Base-by-base conservation (phyloP, 352 stramenopile species). In the Pythium folliculosum region DNA sequence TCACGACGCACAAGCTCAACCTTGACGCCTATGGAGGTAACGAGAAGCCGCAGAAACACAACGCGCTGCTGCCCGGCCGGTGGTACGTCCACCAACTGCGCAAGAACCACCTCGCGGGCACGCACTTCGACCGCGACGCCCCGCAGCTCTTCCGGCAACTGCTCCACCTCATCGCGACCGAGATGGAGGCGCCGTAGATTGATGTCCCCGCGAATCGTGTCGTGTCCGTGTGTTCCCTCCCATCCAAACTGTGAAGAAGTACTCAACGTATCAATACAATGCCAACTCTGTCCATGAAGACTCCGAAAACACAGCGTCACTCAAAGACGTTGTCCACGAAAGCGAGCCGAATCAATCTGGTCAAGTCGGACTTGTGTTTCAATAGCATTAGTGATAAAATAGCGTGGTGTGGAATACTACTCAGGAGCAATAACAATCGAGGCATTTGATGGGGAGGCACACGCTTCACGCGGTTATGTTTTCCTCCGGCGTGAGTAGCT, bases 51-150 rank as follows among this genome's bases (percentile, higher is more conserved):
- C 32, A 22, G 10, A 55, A 27, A 25, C 27, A 5, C 30, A n/a
- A 47, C 7, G 40, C 14, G 40, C 27, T 71, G 30, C 30, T 27
- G 25, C 67, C 44, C 0, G 84, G 84, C 10, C 78, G 73, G 6
- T 92, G 84, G 84, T 90, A 92, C 54, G 81, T 91, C 35, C 89
- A 92, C 44, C 80, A 82, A 30, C 69, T 91, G 14, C 71, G 77
- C 25, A 90, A 81, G 63, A 92, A 92, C 70, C 84, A 92, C 55
- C 60, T 92, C 30, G 75, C 80, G 4, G 82, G 84, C 6, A 92
- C 80, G 2, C 84, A 86, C 54, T 91, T 83, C 73, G 78, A 92
- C 61, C 71, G 71, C 54, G 80, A 87, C 40, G 80, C 82, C 1
- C 60, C 69, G 17, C 68, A 84, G 40, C 66, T 93, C 45, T 93